Base-by-base conservation (phyloP, 805 yeast genomes). In the Cyberlindnera misumaiensis region DNA sequence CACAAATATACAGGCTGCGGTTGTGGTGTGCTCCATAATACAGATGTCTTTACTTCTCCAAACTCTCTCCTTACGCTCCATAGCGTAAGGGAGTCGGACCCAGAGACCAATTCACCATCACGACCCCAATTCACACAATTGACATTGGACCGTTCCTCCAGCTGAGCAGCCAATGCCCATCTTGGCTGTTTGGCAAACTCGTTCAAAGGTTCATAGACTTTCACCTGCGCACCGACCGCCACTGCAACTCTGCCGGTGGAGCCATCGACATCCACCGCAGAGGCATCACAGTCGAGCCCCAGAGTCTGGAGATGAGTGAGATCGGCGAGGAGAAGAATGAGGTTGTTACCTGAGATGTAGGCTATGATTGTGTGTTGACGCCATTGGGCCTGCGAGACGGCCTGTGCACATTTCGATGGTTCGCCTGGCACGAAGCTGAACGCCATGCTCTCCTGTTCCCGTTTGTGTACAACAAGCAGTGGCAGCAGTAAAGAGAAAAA, bases 271-370 rank as follows among this genome's bases (percentile, higher is more conserved):
- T 77, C 81, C 4, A 88, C 78, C 1, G 82, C 76, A 17, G 53
- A 52, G 13, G 90, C 80, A 52, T 85, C 95, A 2, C 64, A 45
- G 10, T 77, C 78, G 16, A 87, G 64, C 49, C 83, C 83, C 1
- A 87, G 63, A 0, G 96, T 87, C 58, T 90, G 97, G 13, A 88
- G 60, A 43, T 81, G 62, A 17, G 63, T 59, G 41, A 69, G 63
- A 34, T 70, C 64, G 43, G 73, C 70, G 7, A 81, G 67, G 3
- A 80, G 55, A 4, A 83, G 70, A 26, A 90, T 83, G 47, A 90
- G 65, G 56, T 86, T 87, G 61, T 87, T 87, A 1, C 96, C 97
- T 1, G 96, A 85, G 41, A 88, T 83, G 56, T 90, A 90, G 3
- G 39, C 65, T 26, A 83, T 61, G 2, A 87, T 59, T 36, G 76